Evolutionary conservation across 257 asterid species (phyloP), one percentile per base, ranked within the genome.

Genomic region (Paraleonurus japonicus): DNA sequence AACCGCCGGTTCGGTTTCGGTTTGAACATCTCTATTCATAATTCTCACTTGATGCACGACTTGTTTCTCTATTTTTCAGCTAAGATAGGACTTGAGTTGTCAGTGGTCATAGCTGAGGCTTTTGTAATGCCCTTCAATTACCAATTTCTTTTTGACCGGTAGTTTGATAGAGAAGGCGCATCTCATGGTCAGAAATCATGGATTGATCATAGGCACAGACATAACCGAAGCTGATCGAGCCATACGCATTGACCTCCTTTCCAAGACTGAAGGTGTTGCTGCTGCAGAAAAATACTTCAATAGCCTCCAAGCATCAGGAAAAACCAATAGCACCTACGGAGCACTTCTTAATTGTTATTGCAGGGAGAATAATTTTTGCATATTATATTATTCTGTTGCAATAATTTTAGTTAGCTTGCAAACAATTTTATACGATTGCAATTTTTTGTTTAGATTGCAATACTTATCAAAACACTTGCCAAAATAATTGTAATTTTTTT

Each of bases 251-350:
- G 85, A 85, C 84, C 95, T 91, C 50, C 88, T 89, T 41, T 71
- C 70, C 62, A 84, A 76, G 85, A 35, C 79, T 23, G 73, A 81
- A 57, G 93, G 87, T 73, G 23, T 81, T 50, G 70, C 75, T 59
- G 74, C 92, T 70, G 96, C 98, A 0, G 88, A 85, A 75, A 71
- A 80, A 13, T 92, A 86, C 84, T 90, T 92, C 59, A 76, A 85
- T 70, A 67, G 72, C 72, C 88, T 89, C 70, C 69, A 75, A 72
- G 90, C 19, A 61, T 61, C 67, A 17, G 67, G 84, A 27, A 89
- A 86, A 82, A 85, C 89, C 35, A 65, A 7, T 12, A 88, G 83
- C 77, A 84, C 92, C 4, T 81, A 84, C 78, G 98, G 98, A 64
- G 87, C 98, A 15, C 89, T 92, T 74, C 87, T 86, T 15, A 71